Evolutionary conservation across 129 eudicot species (phyloP), one percentile per base, ranked within the genome.

Genomic region (Pittosporum tobira): DNA sequence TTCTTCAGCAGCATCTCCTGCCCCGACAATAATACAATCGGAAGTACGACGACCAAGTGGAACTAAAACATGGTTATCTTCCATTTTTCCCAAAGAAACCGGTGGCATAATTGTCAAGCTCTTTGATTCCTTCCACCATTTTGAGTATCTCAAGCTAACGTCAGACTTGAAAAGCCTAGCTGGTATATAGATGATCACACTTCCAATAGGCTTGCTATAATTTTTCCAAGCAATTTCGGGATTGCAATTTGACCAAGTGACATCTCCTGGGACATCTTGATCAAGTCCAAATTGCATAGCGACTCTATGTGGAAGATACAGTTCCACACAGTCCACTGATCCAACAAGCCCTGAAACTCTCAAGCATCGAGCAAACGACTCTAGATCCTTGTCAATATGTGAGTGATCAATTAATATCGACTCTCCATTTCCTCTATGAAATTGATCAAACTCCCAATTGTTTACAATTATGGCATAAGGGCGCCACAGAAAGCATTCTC

Each of bases 341-440:
- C 87, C 79, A 57, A 62, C 75, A 4, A 77, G 63, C 47, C 59
- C 64, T 43, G 51, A 55, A 6, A 63, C 56, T 40, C 67, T 44
- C 48, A 74, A 53, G 51, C 81, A 77, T 49, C 73, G 61, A 53
- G 64, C 70, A 66, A 69, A 74, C 5, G 79, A 69, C 10, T 58
- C 59, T 58, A 61, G 19, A 40, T 49, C 75, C 49, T 52, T 65
- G 12, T 34, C 54, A 11, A 5, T 54, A 13, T 2, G 18, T 25
- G 61, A 18, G 5, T 44, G 29, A 38, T 48, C n/a, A 37, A 61
- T 47, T 36, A 27, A 44, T 34, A 25, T 50, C 38, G 48, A 42
- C 13, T 62, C 38, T 47, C 28, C 74, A 9, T 20, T 36, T 21
- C 64, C 79, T 37, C 44, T 63, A 52, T 80, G 68, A 40, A 70